These are phyloP conservation scores for Fragaria ananassa DNA, from an alignment of 306 rosid genomes.

Conservation along the genomic window DNA sequence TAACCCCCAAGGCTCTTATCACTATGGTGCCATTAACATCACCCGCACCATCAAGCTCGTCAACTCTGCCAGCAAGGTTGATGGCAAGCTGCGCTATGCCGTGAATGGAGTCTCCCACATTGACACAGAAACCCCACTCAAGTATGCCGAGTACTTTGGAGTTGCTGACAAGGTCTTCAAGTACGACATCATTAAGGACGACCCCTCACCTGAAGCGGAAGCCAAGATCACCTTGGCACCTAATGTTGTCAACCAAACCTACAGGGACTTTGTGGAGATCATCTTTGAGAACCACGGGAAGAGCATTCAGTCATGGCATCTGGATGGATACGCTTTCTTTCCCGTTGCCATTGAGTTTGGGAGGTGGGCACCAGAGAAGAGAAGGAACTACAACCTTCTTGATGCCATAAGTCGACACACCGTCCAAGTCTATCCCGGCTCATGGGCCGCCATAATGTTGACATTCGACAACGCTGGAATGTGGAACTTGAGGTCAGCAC, in stretches of 20 bases:
- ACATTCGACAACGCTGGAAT: conserved; percentile 56
- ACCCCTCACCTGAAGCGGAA: conserved; percentile 9
- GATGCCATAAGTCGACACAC: conserved; percentile 61
- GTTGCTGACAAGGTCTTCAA: conserved; percentile 36
- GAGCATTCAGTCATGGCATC: conserved; percentile 52
- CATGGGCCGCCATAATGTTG: conserved; percentile 58
- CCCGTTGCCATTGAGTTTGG: conserved; percentile 51
- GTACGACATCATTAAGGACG: conserved; percentile 34
- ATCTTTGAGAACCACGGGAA: conserved; percentile 64
- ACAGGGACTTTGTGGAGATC: conserved; percentile 50
- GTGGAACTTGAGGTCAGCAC: conserved; percentile 62
- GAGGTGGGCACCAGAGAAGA: conserved; percentile 47
- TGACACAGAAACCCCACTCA: conserved; percentile 42
- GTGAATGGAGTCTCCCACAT: conserved; percentile 57
- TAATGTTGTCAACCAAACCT: conserved; percentile 29
- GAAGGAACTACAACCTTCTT: conserved; percentile 48
- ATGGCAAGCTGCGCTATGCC: conserved; percentile 57
- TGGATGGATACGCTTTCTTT: conserved; percentile 61
- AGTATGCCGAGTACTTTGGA: conserved; percentile 57
- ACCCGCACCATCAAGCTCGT: conserved; percentile 50
- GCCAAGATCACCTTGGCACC: conserved; percentile 7
- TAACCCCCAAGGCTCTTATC: conserved; percentile 70
- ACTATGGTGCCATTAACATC: conserved; percentile 56
- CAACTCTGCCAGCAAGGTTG: conserved; percentile 34
- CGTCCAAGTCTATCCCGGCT: conserved; percentile 53